These are phyloP conservation scores for Symmetrospora coprosmae DNA, from an alignment of 768 basidiomycete species.

Conservation along the genomic window DNA sequence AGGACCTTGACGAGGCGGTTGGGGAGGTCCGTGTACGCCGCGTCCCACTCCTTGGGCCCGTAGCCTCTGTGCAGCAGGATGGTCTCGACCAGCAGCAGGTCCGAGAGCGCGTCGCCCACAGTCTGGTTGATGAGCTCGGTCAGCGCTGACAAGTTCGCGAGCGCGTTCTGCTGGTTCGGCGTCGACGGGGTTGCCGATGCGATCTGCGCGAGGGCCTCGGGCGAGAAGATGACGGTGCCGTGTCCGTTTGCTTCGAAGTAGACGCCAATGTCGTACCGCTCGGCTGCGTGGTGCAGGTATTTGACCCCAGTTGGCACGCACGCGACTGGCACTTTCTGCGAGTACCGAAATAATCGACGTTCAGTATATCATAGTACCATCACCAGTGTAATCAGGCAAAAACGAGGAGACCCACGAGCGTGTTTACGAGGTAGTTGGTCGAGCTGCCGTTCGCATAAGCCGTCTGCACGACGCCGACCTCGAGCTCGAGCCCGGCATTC, in stretches of 20 bases:
- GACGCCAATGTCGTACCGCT: conserved; percentile 84
- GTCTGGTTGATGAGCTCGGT: conserved; percentile 88
- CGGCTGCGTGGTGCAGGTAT: conserved; percentile 92
- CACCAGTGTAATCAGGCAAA: neutral
- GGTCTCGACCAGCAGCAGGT: conserved; percentile 85
- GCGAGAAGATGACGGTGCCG: conserved; percentile 90
- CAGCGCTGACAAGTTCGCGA: conserved; percentile 48
- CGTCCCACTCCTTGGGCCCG: conserved; percentile 66
- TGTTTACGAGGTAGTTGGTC: conserved; percentile 75
- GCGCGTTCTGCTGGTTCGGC: conserved; percentile 50
- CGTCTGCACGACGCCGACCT: conserved; percentile 87
- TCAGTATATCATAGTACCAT: no score
- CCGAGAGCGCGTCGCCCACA: conserved; percentile 90
- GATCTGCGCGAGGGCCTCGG: conserved; percentile 51
- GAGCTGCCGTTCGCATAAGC: conserved; percentile 97
- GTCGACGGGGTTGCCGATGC: conserved; percentile 52
- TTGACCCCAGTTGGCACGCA: conserved; percentile 96
- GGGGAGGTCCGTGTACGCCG: conserved; percentile 78
- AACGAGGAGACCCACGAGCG: conserved; percentile 37
- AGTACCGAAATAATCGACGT: neutral
- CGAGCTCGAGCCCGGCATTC: conserved; percentile 60
- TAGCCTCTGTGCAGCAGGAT: conserved; percentile 81
- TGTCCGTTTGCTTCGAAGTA: conserved; percentile 99
- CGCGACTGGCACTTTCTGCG: conserved; percentile 74
- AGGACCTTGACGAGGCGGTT: conserved; percentile 88